A percentile compares a stretch with the other conserved stretches of the same genome.
Conservation (phyloP, 2,329 filamentous ascomycete genomes). For the Phaeosphaeriaceae sp. region DNA sequence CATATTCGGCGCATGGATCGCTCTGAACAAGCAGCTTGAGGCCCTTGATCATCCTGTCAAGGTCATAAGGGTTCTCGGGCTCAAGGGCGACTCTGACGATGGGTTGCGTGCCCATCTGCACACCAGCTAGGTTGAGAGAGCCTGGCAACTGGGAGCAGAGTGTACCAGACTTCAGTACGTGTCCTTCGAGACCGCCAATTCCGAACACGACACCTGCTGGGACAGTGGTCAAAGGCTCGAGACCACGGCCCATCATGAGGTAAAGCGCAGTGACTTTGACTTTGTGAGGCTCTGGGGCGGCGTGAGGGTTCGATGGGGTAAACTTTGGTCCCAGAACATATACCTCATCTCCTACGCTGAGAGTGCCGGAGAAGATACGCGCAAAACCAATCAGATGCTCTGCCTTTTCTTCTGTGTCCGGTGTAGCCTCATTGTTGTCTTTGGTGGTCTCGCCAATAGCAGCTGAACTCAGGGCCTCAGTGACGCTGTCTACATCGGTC, state of each 20-base stretch:
- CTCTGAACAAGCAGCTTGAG: constrained; percentile 88
- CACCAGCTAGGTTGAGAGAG: constrained; percentile 87
- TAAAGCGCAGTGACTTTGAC: constrained; percentile 88
- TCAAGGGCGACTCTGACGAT: constrained; percentile 98
- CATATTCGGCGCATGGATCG: constrained; percentile 94
- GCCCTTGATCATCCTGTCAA: constrained; percentile 94
- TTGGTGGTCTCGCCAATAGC: constrained; percentile 55
- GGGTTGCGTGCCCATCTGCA: constrained; percentile 80
- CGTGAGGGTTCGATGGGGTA: constrained; percentile 77
- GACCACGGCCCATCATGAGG: constrained; percentile 90
- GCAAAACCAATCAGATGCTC: constrained; percentile 96
- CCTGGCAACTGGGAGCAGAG: constrained; percentile 87
- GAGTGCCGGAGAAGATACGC: constrained; percentile 86
- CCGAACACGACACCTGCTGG: constrained; percentile 96
- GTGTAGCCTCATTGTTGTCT: constrained; percentile 38
- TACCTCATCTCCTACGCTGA: constrained; percentile 87
- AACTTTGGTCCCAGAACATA: constrained; percentile 95
- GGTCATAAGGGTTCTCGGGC: constrained; percentile 84
- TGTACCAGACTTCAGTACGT: constrained; percentile 95
- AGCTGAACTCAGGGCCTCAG: constrained; percentile 66
- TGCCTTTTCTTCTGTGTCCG: constrained; percentile 70
- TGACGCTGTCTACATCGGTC: constrained; percentile 60
- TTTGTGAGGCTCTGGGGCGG: constrained; percentile 76
- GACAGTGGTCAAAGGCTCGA: constrained; percentile 83
- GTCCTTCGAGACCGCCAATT: constrained; percentile 88